Evolutionary conservation across 108 stramenopile species (phyloP), one percentile per base, ranked within the genome.

Genomic region (Nitzschia sp.): DNA sequence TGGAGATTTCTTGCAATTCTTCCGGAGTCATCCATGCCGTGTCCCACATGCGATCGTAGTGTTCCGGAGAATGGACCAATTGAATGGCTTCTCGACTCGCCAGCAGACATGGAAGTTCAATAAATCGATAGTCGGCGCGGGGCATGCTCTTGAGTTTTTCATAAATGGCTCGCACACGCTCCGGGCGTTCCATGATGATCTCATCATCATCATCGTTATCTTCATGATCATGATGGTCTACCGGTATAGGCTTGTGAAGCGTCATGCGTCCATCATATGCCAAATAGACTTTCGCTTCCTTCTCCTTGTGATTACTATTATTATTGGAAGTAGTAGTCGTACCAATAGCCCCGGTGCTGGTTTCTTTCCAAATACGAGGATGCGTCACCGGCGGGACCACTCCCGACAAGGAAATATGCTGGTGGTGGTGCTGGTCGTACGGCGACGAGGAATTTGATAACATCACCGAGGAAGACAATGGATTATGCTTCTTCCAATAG

Each of bases 251-350:
- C 27, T 32, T 22, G 38, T 73, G 73, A 19, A 57, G 54, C 6
- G 52, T 33, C 73, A 73, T 73, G 2, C 73, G 66, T n/a, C 35
- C 64, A 58, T 73, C 73, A 52, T 33, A 73, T 13, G 38, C 25
- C 63, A 72, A 33, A 62, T 71, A 71, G 29, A 62, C 69, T 47
- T 57, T 44, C 16, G 56, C 41, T 17, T 34, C 19, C 30, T 32
- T n/a, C 11, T 53, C 16, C 11, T 8, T 16, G 16, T 6, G 11
- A 22, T 5, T 16, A 26, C 26, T 53, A 26, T 26, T 53, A 5
- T 6, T 53, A 41, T 13, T 41, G 38, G 9, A 6, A 41, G 9
- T 13, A 41, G 38, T 41, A 41, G 38, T 41, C 6, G 9, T 13
- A 41, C 38, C 38, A 13, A 13, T 41, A 41, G 38, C n/a, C n/a